phyloP scores from a whole-genome alignment of 2,329 filamentous ascomycete genomes.

The Diaporthe vaccinii region DNA sequence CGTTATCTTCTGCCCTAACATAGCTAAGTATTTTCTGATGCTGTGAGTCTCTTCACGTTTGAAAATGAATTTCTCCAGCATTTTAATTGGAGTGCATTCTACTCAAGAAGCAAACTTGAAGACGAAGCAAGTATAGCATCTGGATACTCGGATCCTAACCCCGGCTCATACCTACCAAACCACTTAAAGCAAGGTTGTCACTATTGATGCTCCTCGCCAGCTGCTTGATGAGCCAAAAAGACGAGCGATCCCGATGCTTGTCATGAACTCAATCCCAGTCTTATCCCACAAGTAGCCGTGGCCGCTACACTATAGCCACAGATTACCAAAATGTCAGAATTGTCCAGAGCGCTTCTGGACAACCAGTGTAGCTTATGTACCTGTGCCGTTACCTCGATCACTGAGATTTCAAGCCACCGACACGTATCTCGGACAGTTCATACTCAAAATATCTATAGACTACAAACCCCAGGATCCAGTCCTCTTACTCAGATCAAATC shows the following conservation, averaged over 20 bases:
- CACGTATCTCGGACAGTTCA: background rate
- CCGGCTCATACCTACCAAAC: too few species aligned
- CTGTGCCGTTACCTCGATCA: background rate
- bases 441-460: background rate
- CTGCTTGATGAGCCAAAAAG: too few species aligned
- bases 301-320: too few species aligned
- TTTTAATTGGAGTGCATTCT: background rate
- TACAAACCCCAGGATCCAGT: too few species aligned
- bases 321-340: too few species aligned
- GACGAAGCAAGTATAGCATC: background rate
- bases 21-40: background rate
- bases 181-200: background rate
- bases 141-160: too few species aligned
- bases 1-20: background rate
- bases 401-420: background rate
- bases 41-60: background rate
- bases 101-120: background rate
- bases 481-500: background rate
- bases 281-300: background rate
- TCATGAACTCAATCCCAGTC: background rate
- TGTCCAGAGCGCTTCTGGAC: too few species aligned
- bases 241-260: background rate
- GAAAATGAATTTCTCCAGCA: background rate
- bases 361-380: too few species aligned
- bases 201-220: background rate